Evolutionary conservation across 495 filamentous ascomycete species (phyloP).

Genomic region (Chaetomidium leptoderma): DNA sequence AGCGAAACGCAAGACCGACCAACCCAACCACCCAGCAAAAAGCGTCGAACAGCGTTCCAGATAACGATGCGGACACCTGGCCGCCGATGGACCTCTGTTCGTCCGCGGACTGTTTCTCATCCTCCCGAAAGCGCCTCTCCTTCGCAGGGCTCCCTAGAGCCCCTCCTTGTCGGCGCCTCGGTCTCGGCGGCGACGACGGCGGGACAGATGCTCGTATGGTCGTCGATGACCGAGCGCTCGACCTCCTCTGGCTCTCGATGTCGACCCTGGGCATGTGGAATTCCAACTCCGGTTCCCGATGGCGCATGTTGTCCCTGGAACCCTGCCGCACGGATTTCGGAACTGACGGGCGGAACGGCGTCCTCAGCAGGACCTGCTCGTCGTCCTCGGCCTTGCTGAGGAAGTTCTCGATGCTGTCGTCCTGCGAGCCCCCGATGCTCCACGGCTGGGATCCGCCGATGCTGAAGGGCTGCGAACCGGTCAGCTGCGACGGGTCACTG

Average conservation of each 20-base stretch:
- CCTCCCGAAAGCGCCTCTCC: slow-evolving; percentile 6
- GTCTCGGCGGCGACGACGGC: slow-evolving; percentile 19
- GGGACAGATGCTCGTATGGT: slow-evolving; percentile 16
- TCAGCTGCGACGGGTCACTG: slow-evolving; percentile 35
- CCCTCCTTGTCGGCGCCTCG: slow-evolving; percentile 26
- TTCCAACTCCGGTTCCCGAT: slow-evolving; percentile 35
- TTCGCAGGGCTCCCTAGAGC: slow-evolving; percentile 11
- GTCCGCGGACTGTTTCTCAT: background rate
- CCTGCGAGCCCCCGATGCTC: slow-evolving; percentile 42
- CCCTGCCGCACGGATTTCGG: slow-evolving; percentile 36
- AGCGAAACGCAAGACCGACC: slow-evolving; percentile 46
- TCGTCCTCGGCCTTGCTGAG: slow-evolving; percentile 40
- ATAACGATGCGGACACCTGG: slow-evolving; percentile 24
- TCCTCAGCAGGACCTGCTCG: slow-evolving; percentile 39
- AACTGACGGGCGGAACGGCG: slow-evolving; percentile 44
- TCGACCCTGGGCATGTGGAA: slow-evolving; percentile 44
- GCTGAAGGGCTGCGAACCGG: slow-evolving; percentile 33
- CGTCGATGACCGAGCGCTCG: slow-evolving; percentile 24
- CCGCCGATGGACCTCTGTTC: slow-evolving; percentile 4
- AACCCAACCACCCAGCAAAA: slow-evolving; percentile 47
- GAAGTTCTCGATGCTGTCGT: slow-evolving; percentile 45
- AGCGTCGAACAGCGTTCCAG: slow-evolving; percentile 30
- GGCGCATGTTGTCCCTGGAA: slow-evolving; percentile 32
- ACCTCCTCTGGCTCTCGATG: slow-evolving; percentile 30
- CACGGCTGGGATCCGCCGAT: slow-evolving; percentile 30